phyloP scores from a whole-genome alignment of 1,284 basidiomycete species.

The Malassezia furfur region DNA sequence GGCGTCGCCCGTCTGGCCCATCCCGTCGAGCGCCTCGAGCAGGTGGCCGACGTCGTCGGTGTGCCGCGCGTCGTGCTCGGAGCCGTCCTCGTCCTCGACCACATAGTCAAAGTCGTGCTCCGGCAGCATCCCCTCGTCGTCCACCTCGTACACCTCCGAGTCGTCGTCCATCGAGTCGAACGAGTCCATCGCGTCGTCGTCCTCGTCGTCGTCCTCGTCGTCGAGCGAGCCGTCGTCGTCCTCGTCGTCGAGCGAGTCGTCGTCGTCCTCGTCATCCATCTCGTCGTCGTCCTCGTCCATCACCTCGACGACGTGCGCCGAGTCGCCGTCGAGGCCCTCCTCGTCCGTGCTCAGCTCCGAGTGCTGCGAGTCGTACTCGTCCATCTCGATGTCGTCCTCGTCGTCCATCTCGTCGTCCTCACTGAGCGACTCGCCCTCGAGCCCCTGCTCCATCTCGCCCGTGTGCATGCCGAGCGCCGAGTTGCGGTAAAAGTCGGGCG shows the following conservation, averaged over 20 bases:
- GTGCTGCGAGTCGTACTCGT: constrained; percentile 56
- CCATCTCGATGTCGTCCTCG: constrained; percentile 75
- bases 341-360: constrained; percentile 49
- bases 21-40: constrained; percentile 14
- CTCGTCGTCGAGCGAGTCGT: constrained; percentile 13
- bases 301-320: constrained; percentile 49
- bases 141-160: constrained; percentile 42
- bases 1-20: background rate
- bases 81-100: constrained; percentile 49
- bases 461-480: constrained; percentile 88
- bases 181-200: constrained; percentile 37
- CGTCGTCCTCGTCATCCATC: constrained; percentile 25
- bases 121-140: constrained; percentile 22
- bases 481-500: constrained; percentile 88
- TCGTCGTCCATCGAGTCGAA: constrained; percentile 25
- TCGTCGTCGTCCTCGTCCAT: constrained; percentile 37
- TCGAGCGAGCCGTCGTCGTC: constrained; percentile 24
- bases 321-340: constrained; percentile 48
- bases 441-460: constrained; percentile 44
- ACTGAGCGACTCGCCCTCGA: constrained; percentile 68
- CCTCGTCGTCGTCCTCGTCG: constrained; percentile 52
- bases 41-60: constrained; percentile 20
- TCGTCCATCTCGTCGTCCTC: constrained; percentile 73
- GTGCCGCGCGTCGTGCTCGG: constrained; percentile 43
- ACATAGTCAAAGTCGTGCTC: constrained; percentile 56